Conservation (phyloP, 768 basidiomycete species). For the Suillus subluteus region DNA sequence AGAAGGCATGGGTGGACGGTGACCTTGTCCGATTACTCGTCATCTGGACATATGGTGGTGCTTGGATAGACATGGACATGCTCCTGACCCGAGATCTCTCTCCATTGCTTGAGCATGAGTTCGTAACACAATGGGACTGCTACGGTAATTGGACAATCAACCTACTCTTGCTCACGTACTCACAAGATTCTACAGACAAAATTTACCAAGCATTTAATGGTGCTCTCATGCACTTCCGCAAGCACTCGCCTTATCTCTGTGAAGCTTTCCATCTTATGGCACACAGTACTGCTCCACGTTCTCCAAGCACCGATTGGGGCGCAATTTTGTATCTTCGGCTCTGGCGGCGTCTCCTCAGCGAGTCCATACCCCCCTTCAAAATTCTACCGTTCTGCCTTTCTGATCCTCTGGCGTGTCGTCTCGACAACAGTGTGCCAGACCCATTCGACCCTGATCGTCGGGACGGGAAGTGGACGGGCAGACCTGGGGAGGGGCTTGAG, state of each 20-base stretch:
- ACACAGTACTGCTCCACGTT: slow-evolving; percentile 69
- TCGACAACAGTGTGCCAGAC: slow-evolving; percentile 91
- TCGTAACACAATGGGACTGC: slow-evolving; percentile 98
- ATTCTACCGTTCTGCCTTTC: slow-evolving; percentile 94
- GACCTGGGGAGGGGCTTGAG: slow-evolving; percentile 53
- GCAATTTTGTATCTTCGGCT: slow-evolving; percentile 88
- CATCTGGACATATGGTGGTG: slow-evolving; percentile 87
- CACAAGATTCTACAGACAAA: slow-evolving; percentile 53
- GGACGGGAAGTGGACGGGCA: slow-evolving; percentile 66
- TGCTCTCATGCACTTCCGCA: slow-evolving; percentile 90
- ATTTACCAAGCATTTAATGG: slow-evolving; percentile 84
- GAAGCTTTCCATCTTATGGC: slow-evolving; percentile 94
- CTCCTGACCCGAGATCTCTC: slow-evolving; percentile 85
- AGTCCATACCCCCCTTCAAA: slow-evolving; percentile 81
- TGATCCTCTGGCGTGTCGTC: slow-evolving; percentile 86
- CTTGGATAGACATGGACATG: slow-evolving; percentile 98
- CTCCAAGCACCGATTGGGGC: slow-evolving; percentile 92
- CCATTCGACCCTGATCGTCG: slow-evolving; percentile 69
- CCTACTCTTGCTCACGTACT: slow-evolving; percentile 4
- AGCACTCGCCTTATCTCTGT: slow-evolving; percentile 93
- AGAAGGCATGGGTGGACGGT: slow-evolving; percentile 92
- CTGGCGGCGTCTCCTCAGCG: slow-evolving; percentile 80
- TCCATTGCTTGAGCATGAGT: slow-evolving; percentile 90
- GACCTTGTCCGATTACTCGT: slow-evolving; percentile 88
- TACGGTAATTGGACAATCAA: slow-evolving; percentile 60